Evolutionary conservation across 2,329 filamentous ascomycete genomes (phyloP), one percentile per base, ranked within the genome.

Genomic region (Neurospora sp.): DNA sequence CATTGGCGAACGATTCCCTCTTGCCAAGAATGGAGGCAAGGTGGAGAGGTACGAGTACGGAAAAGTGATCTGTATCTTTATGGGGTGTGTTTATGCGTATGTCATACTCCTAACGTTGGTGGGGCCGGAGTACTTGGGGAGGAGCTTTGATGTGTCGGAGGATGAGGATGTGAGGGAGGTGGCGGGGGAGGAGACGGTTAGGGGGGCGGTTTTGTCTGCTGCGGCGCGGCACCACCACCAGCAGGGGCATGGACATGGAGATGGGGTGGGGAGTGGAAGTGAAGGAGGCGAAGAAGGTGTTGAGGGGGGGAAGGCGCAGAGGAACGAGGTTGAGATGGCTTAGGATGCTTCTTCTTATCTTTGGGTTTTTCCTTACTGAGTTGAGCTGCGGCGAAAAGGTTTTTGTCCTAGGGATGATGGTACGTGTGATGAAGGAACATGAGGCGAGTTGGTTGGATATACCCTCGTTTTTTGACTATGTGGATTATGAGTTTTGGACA

Each of bases 11-110:
- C 82, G 83, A 1, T 96, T 93, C 78, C 92, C 92, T 0, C 84
- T 96, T 3, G 77, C 80, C 0, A 15, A 23, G 5, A 17, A 33
- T 1, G 52, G 52, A 6, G 52, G 52, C 0, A 84, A 81, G 0
- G 78, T 80, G 39, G 78, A 80, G 66, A 83, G 90, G 3, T 93
- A 90, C 78, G 82, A 92, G 71, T 96, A 96, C 74, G 93, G 92
- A 46, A 90, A 90, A 75, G 93, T 96, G 10, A 95, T 97, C 73
- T 93, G 90, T 77, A 96, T 96, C 76, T 97, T 97, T 80, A 93
- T 97, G 91, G 93, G 85, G 0, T 93, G 90, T 74, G 93, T 96
- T 1, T 97, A 86, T 74, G 84, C 77, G 36, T 89, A 88, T 71
- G 82, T 87, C n/a, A 83, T 89, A 43, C 1, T 88, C 6, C 77